Evolutionary conservation across 1,284 basidiomycete species (phyloP).

Genomic region (Vanrija pseudolonga): DNA sequence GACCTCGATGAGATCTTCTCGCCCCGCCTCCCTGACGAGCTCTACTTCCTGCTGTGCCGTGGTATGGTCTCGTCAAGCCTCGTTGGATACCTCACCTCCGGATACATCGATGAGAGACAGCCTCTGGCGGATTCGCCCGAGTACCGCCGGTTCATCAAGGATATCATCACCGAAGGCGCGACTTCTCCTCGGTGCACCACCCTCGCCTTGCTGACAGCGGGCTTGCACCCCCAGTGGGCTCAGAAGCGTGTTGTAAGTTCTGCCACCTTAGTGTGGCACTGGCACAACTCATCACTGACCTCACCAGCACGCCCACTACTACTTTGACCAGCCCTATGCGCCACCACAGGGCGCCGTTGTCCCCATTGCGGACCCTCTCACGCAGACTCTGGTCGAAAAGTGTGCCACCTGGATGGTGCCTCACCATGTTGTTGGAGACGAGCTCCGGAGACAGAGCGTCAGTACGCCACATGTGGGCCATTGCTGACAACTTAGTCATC

Average conservation of each 20-base stretch:
- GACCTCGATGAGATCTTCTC: conserved; percentile 97
- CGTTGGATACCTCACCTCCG: conserved; percentile 84
- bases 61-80: conserved; percentile 83
- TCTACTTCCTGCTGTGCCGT: conserved; percentile 92
- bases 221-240: conserved; percentile 68
- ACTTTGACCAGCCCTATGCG: conserved; percentile 47
- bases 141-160: conserved; percentile 90
- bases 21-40: conserved; percentile 87
- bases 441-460: conserved; percentile 91
- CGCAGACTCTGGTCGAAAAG: conserved; percentile 79
- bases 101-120: conserved; percentile 73
- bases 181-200: conserved; percentile 89
- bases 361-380: conserved; percentile 70
- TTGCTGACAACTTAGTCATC: conserved; percentile 61
- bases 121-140: conserved; percentile 92
- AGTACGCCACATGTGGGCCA: conserved; percentile 46
- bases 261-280: too few species aligned
- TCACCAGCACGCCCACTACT: conserved; percentile 49
- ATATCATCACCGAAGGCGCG: conserved; percentile 87
- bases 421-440: conserved; percentile 82
- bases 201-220: conserved; percentile 75
- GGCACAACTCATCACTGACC: not conserved
- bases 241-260: conserved; percentile 60
- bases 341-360: conserved; percentile 49
- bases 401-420: conserved; percentile 91